Evolutionary conservation across 2,329 filamentous ascomycete species (phyloP).

Genomic region (Fonsecaea monophora): DNA sequence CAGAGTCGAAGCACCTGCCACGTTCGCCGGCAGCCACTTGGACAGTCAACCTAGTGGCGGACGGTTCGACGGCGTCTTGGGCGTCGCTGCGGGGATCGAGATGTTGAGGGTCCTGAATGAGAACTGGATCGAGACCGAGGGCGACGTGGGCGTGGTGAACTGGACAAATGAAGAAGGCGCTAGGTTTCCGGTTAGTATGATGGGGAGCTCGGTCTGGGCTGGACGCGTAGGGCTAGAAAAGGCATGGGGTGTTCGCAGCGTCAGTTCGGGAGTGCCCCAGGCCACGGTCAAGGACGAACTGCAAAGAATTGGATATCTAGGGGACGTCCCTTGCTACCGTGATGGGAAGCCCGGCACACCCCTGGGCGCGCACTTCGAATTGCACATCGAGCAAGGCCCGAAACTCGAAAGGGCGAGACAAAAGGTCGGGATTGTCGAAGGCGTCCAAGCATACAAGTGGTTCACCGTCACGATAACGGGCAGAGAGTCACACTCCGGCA

Average conservation of each 20-base stretch:
- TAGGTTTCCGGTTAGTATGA: slow-evolving; percentile 76
- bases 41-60: slow-evolving; percentile 66
- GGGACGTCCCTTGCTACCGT: slow-evolving; percentile 58
- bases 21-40: slow-evolving; percentile 46
- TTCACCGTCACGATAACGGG: slow-evolving; percentile 71
- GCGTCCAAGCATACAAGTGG: slow-evolving; percentile 79
- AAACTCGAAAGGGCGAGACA: slow-evolving; percentile 70
- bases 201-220: slow-evolving; percentile 78
- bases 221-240: slow-evolving; percentile 66
- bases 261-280: slow-evolving; percentile 51
- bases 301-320: slow-evolving; percentile 71
- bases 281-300: slow-evolving; percentile 70
- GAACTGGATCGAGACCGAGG: slow-evolving; percentile 70
- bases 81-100: slow-evolving; percentile 75
- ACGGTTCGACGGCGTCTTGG: slow-evolving; percentile 77
- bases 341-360: slow-evolving; percentile 58
- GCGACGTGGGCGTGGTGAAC: slow-evolving; percentile 75
- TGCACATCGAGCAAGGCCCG: slow-evolving; percentile 85
- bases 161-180: slow-evolving; percentile 87
- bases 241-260: slow-evolving; percentile 67
- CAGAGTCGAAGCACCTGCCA: slow-evolving; percentile 55
- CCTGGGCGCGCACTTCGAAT: slow-evolving; percentile 81
- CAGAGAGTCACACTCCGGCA: slow-evolving; percentile 75
- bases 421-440: slow-evolving; percentile 73
- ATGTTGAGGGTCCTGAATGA: slow-evolving; percentile 73